Base-by-base conservation (phyloP, 345 rosid species). In the Eucalyptus tenuipes region DNA sequence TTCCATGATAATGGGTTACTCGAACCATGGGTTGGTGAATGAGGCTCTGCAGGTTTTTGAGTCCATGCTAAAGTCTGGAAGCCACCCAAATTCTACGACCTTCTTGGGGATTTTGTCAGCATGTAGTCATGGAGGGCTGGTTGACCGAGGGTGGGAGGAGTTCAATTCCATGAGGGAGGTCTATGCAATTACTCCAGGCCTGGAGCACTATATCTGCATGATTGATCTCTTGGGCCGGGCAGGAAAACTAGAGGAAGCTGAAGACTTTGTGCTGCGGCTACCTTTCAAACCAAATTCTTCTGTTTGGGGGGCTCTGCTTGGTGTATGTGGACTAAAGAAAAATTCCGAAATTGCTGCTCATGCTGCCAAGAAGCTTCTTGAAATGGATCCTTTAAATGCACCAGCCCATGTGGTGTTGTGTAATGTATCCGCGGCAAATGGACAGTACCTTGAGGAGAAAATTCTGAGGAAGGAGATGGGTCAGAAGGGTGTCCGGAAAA, bases 401-500 rank as follows among this genome's bases (percentile, higher is more conserved):
- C 92, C 98, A 9, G 99, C 94, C 45, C 96, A 96, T 80, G 96
- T 94, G 66, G 93, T 91, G 10, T 91, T 96, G 31, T 96, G 97
- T 91, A 97, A 97, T 47, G 84, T 96, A 52, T 94, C 94, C 90
- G 95, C 94, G 5, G 94, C 93, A 10, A 91, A 87, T 61, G 94
- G 97, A n/a, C 88, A 59, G 82, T 93, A 92, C 89, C 87, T 55
- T n/a, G 93, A 92, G 88, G 98, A 94, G 92, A 94, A 94, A 57
- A 90, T 93, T 61, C 87, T 94, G 91, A 94, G 97, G 91, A 94
- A 91, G 88, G 95, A 93, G 88, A 96, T 97, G 97, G 93, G 95
- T 49, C 71, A 93, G 90, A 97, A 93, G 90, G 96, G 97, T 31
- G 95, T 97, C 93, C 95, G 92, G 88, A 97, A 97, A 93, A 92